Evolutionary conservation across 2,329 filamentous ascomycete species (phyloP), one percentile per base, ranked within the genome.

Genomic region (Ascocoryne sarcoides): DNA sequence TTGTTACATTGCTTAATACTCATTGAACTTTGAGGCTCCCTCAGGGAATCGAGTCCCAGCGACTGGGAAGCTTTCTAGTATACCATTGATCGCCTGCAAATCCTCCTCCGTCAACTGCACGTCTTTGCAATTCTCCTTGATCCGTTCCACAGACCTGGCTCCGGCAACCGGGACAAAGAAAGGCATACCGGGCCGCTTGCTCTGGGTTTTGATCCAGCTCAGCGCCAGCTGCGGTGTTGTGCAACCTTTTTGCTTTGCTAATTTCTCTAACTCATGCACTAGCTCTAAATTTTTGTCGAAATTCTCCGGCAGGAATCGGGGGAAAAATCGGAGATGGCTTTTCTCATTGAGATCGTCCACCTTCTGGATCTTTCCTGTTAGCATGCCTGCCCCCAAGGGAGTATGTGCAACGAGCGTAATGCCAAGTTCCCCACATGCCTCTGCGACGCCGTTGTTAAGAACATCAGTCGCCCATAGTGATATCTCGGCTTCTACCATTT

Each of bases 351-450:
- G 60, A 51, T 84, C 79, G 1, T 69, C 64, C 0, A 55, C 44
- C 3, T 56, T 63, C 53, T 66, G 68, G 51, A 73, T 62, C 47
- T 68, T 56, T 1, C 71, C 71, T 0, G 71, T 70, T 42, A 79
- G 56, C 63, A 79, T 70, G 0, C 74, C 74, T 10, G 71, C 64
- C 4, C 81, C 79, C 0, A 87, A 65, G 1, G 84, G 83, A 21
- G 77, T 79, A 61, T 54, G 45, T 5, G 79, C 80, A 9, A 84
- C 59, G 31, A 88, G 64, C 0, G 80, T 76, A 44, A 89, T 84
- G 35, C 67, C 65, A 12, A 47, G 41, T 56, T 89, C 70, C 1
- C 64, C 68, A 51, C 76, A 81, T 0, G 71, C 66, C 5, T 57
- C 51, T 3, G 58, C 57, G 15, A 67, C 55, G 4, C 64, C 59